Conservation (phyloP, 1,284 basidiomycete genomes). For the Meira miltonrushii region DNA sequence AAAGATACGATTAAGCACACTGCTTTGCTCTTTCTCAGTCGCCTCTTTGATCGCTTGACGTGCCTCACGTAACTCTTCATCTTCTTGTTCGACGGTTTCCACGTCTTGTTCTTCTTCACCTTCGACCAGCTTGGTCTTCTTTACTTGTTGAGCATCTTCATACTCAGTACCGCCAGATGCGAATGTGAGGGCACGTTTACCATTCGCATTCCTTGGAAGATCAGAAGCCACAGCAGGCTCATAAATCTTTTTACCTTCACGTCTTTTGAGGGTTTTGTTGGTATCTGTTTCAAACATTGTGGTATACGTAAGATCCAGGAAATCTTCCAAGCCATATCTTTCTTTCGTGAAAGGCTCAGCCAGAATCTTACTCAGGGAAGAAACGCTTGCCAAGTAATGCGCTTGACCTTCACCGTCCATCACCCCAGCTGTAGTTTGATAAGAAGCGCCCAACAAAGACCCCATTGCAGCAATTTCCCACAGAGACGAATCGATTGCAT, state of each 20-base stretch:
- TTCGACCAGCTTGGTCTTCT: neutral
- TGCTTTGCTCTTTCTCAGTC: conserved; percentile 9
- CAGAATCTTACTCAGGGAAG: conserved; percentile 78
- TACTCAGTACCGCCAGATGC: conserved; percentile 3
- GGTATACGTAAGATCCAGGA: conserved; percentile 88
- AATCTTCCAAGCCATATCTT: conserved; percentile 85
- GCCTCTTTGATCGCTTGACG: conserved; percentile 9
- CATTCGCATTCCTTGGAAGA: conserved; percentile 5
- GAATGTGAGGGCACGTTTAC: neutral
- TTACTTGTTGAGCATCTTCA: conserved; percentile 6
- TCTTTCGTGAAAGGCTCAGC: conserved; percentile 89
- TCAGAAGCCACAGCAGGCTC: conserved; percentile 15
- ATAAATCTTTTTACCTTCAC: conserved; percentile 10
- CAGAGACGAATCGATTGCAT: conserved; percentile 76
- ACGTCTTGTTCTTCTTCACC: conserved; percentile 9
- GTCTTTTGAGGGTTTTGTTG: conserved; percentile 62
- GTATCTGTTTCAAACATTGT: conserved; percentile 87
- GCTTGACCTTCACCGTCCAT: conserved; percentile 51
- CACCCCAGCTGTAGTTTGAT: conserved; percentile 12
- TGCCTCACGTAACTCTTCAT: neutral
- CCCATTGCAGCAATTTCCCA: conserved; percentile 83
- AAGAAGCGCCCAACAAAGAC: conserved; percentile 18
- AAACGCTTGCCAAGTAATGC: conserved; percentile 80
- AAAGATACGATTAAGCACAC: conserved; percentile 4
- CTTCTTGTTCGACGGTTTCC: conserved; percentile 7